Evolutionary conservation across 306 rosid genomes (phyloP).

Genomic region (Prinsepia uniflora): DNA sequence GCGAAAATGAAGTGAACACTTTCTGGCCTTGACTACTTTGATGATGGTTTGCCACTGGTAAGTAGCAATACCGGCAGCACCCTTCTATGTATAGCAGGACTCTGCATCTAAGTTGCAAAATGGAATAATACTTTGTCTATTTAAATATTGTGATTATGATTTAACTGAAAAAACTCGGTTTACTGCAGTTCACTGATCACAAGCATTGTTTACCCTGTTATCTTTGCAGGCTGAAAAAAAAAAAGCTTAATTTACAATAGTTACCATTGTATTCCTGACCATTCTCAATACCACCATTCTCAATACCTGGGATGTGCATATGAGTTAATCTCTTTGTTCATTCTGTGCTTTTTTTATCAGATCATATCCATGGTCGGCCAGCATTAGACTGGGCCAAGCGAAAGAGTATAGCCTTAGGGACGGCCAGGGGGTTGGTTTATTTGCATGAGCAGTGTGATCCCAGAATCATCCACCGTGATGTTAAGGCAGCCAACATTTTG

Average conservation of each 20-base stretch:
- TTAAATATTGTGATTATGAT: neutral
- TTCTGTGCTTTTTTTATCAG: slow-evolving; percentile 40
- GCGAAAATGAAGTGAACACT: too few relatives aligned
- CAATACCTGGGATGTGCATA: neutral
- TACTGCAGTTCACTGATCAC: neutral
- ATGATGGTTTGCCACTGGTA: too few relatives aligned
- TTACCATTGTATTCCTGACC: neutral
- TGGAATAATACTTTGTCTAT: neutral
- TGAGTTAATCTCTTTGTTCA: neutral
- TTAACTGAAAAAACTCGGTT: neutral
- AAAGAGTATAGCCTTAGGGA: slow-evolving; percentile 93
- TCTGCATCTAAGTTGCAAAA: neutral
- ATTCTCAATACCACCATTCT: neutral
- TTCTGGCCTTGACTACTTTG: too few relatives aligned
- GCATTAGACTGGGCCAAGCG: slow-evolving; percentile 88
- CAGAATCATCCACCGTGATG: slow-evolving; percentile 93
- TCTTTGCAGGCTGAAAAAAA: neutral
- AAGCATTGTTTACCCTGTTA: neutral
- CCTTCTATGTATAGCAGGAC: neutral
- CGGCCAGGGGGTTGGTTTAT: slow-evolving; percentile 94
- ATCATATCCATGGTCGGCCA: slow-evolving; percentile 66
- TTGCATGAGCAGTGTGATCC: slow-evolving; percentile 98
- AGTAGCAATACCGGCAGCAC: neutral
- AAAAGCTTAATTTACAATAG: neutral
- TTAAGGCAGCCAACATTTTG: slow-evolving; percentile 94